Base-by-base conservation (phyloP, 495 filamentous ascomycete genomes). In the Coniosporium apollinis region DNA sequence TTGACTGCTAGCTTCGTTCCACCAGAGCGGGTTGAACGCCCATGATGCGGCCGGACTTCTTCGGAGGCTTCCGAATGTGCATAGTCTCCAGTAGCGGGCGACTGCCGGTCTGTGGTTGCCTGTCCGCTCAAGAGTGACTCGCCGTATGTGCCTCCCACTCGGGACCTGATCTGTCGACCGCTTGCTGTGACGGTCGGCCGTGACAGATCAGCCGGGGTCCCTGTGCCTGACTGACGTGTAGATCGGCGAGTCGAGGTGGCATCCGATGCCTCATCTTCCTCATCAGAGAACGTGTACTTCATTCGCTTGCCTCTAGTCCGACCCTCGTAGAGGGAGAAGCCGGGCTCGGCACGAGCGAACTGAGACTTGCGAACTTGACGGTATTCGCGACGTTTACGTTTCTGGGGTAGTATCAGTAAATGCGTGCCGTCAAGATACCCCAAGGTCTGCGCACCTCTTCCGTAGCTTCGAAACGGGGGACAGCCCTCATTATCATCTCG, bases 201-300 rank as follows among this genome's bases (percentile, higher is more conserved):
- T 34, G 41, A 19, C 15, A 33, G 34, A 7, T 52, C 59, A 28
- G 72, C 70, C 0, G 83, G 76, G 2, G 82, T 81, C 37, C 69
- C 70, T 14, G 73, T 64, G 3, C 73, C 68, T 2, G 82, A 82
- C 47, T 80, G 76, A 14, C 85, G 69, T 8, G 71, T 72, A 0
- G 85, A 93, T 24, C 80, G 70, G 35, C 82, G 72, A 19, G 61
- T 69, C 11, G 67, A 60, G 4, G 61, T 55, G 15, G 71, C 74
- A 51, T 92, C 83, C 2, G 80, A 82, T 34, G 19, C 30, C 22
- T 79, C 75, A 14, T 76, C 77, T 46, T 91, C 83, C 25, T 93
- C 85, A 28, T 93, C 84, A 0, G 84, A 93, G 51, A 80, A 96
- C 0, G 85, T 94, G 43, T 96, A 97, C 51, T 81, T 91, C 56